A percentile compares a stretch with the other conserved stretches of the same genome.
phyloP scores from a whole-genome alignment of 345 rosid genomes.

The Laguncularia racemosa region DNA sequence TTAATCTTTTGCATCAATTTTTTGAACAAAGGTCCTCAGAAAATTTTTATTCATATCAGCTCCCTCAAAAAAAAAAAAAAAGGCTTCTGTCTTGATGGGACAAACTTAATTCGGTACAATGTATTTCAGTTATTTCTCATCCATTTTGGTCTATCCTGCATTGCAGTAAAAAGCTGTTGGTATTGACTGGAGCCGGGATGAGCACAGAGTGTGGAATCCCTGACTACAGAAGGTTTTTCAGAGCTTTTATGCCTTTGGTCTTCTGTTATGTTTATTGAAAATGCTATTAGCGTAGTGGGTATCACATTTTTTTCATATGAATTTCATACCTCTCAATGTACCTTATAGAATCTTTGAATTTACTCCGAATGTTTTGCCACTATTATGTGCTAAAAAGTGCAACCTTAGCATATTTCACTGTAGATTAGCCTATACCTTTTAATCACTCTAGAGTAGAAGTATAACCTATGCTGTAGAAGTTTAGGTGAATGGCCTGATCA shows the following conservation, averaged over 20 bases:
- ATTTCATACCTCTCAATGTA: too few species aligned
- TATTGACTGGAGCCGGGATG: constrained; percentile 89
- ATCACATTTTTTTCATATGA: too few species aligned
- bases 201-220: constrained; percentile 97
- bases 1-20: constrained; percentile 47
- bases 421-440: too few species aligned
- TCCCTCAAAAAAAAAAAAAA: background rate
- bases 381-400: too few species aligned
- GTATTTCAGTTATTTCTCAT: background rate
- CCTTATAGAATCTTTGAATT: too few species aligned
- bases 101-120: background rate
- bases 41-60: background rate
- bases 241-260: background rate
- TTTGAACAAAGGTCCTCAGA: constrained; percentile 56
- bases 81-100: background rate
- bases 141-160: background rate
- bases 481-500: too few species aligned
- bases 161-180: constrained; percentile 58
- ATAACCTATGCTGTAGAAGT: too few species aligned
- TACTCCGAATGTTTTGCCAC: too few species aligned
- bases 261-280: fast-evolving
- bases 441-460: too few species aligned
- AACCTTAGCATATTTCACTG: too few species aligned
- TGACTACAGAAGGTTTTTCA: constrained; percentile 78
- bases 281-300: background rate